These are phyloP conservation scores for Selaginella moellendorffii DNA, from an alignment of 75 land plant species.

Conservation along the genomic window DNA sequence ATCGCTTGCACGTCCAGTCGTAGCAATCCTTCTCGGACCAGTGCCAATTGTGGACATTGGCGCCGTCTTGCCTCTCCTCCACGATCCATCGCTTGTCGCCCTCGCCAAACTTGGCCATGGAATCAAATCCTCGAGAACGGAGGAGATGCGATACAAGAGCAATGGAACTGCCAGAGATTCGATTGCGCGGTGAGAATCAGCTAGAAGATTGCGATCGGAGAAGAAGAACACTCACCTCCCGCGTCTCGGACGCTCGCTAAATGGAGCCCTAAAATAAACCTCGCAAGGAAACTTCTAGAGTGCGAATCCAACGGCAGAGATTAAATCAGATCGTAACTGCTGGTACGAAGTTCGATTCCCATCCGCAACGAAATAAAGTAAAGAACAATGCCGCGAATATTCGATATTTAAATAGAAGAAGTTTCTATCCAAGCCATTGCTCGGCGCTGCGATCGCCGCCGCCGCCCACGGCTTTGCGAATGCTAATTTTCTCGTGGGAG, in stretches of 20 bases:
- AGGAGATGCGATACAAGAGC: no score
- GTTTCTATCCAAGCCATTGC: constrained; percentile 95
- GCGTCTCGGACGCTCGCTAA: no score
- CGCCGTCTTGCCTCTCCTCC: constrained; percentile 74
- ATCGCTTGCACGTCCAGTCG: constrained; percentile 51
- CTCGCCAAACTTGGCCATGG: constrained; percentile 91
- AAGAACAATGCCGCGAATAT: no score
- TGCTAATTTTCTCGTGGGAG: constrained; percentile 74
- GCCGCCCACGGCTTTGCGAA: constrained; percentile 77
- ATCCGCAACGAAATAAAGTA: no score
- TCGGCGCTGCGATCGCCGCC: constrained; percentile 62
- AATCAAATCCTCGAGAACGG: no score
- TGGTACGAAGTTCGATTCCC: no score
- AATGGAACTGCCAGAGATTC: no score
- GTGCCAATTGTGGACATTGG: constrained; percentile 99
- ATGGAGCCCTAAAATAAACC: not conserved
- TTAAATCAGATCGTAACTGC: no score
- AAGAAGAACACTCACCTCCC: not conserved
- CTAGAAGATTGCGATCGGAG: no score
- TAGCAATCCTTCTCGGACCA: constrained; percentile 93
- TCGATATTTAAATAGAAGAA: no score
- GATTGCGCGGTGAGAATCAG: no score
- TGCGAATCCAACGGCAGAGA: no score
- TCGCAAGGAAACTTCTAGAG: not conserved
- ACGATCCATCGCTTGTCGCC: constrained; percentile 99